Base-by-base conservation (phyloP, 805 yeast genomes). In the Barnettozyma vustinii region DNA sequence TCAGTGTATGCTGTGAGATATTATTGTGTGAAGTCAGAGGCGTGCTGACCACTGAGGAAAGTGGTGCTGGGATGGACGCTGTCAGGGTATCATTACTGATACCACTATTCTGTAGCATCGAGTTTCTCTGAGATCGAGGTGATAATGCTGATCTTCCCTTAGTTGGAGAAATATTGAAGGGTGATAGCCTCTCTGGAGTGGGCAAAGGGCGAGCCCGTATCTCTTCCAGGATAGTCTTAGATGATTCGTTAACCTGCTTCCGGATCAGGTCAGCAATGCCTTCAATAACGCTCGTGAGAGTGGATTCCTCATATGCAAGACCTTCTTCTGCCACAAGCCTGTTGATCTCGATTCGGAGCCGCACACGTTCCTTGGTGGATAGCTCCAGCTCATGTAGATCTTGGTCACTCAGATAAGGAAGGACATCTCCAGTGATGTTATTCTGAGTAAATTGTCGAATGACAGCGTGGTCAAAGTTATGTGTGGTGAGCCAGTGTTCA, bases 351-450 rank as follows among this genome's bases (percentile, higher is more conserved):
- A 75, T 72, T 61, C 87, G 80, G 39, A 90, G 67, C 37, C 65
- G 62, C 4, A 91, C 70, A 25, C 96, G 72, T 18, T 77, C 75
- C 27, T 76, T 74, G 30, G 85, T 61, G 32, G 52, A 48, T 1
- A 86, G 74, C 2, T 91, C 95, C 59, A 92, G 68, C 46, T 90
- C 96, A 52, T 73, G 71, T 40, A 91, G 76, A 60, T 89, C 94
- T 9, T 76, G 79, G 12, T 86, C 78, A 30, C 80, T 79, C 44
- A 91, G 69, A 52, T 79, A 82, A 2, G 87, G 81, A 45, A 92
- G 68, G 4, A 86, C 73, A 27, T 84, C 78, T 1, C 96, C 96
- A 4, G 84, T 80, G 45, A 87, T 78, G 56, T 81, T 81, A 64
- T 87, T 78, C 3, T 71, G 73, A 23, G 72, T 66, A 59, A 84